Evolutionary conservation across 2,329 filamentous ascomycete genomes (phyloP), one percentile per base, ranked within the genome.

Genomic region (Plectosphaerella cucumerina): DNA sequence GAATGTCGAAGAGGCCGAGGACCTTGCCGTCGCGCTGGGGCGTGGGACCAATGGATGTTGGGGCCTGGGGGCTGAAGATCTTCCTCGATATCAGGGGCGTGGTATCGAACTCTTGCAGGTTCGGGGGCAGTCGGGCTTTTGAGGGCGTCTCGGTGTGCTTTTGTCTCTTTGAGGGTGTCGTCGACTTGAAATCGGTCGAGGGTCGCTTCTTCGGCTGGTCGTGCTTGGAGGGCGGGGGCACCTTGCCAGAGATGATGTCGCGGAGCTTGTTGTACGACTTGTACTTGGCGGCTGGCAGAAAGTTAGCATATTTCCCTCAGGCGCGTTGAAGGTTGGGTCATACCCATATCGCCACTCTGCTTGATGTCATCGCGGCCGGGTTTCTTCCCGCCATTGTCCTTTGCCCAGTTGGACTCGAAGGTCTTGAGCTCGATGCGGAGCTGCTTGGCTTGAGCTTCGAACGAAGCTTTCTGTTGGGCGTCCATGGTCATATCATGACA

Each of bases 1-100:
- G 70, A 11, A 87, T 69, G 62, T 93, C 89, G 63, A 94, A 94
- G 17, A 94, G 70, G 5, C 89, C 88, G 3, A 94, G 74, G 1
- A 91, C 85, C 18, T 82, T 81, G 23, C 89, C 89, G 64, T 93
- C 87, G 54, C 84, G 83, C 61, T 93, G 89, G 3, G 89, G 89
- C 12, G 89, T 94, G 2, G 89, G 89, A 3, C 87, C 88, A 54
- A 94, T 80, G 1, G 77, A 80, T 5, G 80, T 83, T 3, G 81
- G 80, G 11, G 77, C 73, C 0, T 69, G 69, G 2, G 83, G 80
- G 51, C 80, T 83, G 61, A 86, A 86, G 6, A 86, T 71, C 52
- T 77, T 82, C 26, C 82, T 74, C 35, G 77, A 73, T 42, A 77
- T 71, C 1, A 77, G 78, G 2, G 84, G 83, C 2, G 83, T 84